Evolutionary conservation across 495 filamentous ascomycete genomes (phyloP).

Genomic region (Aspergillus mulundensis): DNA sequence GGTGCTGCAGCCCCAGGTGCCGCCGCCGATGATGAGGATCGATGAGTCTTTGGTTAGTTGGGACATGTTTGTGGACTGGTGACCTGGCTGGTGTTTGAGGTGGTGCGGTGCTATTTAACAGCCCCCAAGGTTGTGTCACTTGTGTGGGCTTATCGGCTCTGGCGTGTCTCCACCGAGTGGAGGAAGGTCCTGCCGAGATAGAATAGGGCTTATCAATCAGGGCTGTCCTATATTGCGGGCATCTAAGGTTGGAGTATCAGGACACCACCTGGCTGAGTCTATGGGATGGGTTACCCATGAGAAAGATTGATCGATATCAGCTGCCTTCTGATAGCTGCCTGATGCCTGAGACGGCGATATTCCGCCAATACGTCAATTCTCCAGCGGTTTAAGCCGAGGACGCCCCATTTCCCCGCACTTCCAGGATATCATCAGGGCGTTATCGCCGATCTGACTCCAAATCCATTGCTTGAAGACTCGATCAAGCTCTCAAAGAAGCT

Average conservation of each 20-base stretch:
- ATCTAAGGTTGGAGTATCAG: neutral
- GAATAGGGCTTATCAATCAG: neutral
- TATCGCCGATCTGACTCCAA: neutral
- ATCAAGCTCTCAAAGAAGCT: neutral
- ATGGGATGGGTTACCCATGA: too few relatives aligned
- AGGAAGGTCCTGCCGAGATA: neutral
- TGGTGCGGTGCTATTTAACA: neutral
- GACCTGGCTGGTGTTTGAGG: too few relatives aligned
- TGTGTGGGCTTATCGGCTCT: neutral
- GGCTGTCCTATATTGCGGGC: neutral
- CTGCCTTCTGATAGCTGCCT: too few relatives aligned
- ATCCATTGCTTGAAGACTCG: neutral
- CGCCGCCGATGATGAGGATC: conserved; percentile 44
- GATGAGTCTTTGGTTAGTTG: conserved; percentile 12
- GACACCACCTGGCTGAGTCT: too few relatives aligned
- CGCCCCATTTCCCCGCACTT: neutral
- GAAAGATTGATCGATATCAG: too few relatives aligned
- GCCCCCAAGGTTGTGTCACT: neutral
- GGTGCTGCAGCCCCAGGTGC: conserved; percentile 50
- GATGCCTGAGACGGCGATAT: neutral
- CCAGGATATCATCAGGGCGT: neutral
- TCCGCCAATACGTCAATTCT: neutral
- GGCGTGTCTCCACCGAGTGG: neutral
- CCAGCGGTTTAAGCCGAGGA: too few relatives aligned
- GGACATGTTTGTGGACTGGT: neutral